A percentile compares a stretch with the other conserved stretches of the same genome.
Evolutionary conservation across 2,329 filamentous ascomycete species (phyloP).

Genomic region (Davidsoniella virescens): DNA sequence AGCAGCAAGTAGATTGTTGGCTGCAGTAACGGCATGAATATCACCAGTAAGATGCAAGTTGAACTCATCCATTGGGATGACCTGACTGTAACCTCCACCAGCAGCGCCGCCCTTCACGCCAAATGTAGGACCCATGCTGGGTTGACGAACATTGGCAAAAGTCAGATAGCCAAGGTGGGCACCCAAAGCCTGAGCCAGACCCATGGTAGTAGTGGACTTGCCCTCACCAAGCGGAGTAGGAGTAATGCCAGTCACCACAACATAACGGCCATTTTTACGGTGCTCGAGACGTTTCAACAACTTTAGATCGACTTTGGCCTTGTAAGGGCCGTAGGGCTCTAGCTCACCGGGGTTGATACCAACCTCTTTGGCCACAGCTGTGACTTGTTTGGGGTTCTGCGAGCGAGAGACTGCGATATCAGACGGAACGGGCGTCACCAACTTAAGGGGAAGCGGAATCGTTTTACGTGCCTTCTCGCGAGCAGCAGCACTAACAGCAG

Average conservation of each 20-base stretch:
- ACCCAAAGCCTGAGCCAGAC: conserved; percentile 79
- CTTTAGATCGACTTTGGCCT: conserved; percentile 81
- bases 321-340: conserved; percentile 87
- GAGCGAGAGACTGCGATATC: conserved; percentile 84
- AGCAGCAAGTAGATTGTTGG: conserved; percentile 91
- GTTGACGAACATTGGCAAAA: conserved; percentile 94
- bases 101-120: conserved; percentile 98
- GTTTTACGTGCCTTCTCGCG: conserved; percentile 67
- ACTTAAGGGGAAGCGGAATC: conserved; percentile 65
- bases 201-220: conserved; percentile 96
- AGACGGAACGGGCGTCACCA: conserved; percentile 72
- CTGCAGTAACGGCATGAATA: conserved; percentile 91
- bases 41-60: conserved; percentile 95
- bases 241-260: conserved; percentile 89
- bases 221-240: conserved; percentile 93
- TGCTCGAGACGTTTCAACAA: conserved; percentile 73
- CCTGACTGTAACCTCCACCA: conserved; percentile 94
- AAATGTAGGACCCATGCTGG: conserved; percentile 93
- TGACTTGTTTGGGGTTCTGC: conserved; percentile 86
- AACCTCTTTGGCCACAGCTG: conserved; percentile 65
- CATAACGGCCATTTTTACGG: conserved; percentile 74
- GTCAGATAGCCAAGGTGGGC: conserved; percentile 75
- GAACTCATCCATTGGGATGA: conserved; percentile 99
- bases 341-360: conserved; percentile 80
- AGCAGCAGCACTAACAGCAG: conserved; percentile 67